Evolutionary conservation across 176 grass and related monocot genomes (phyloP).

Genomic region (Aegilops speltoides): DNA sequence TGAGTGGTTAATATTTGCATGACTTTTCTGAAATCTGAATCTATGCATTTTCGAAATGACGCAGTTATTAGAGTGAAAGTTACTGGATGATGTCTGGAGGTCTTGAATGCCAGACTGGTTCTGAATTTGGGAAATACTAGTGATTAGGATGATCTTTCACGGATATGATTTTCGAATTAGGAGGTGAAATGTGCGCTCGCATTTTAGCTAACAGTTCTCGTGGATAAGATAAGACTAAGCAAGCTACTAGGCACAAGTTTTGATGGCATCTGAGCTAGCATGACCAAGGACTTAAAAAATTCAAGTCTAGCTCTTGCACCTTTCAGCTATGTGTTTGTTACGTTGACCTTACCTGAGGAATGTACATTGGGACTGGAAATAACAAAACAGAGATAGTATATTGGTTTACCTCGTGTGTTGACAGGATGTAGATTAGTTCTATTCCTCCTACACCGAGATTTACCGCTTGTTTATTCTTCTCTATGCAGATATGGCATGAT

Average conservation of each 20-base stretch:
- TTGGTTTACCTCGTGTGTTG: not conserved
- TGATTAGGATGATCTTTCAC: not conserved
- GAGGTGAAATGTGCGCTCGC: not conserved
- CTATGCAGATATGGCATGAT: slow-evolving; percentile 82
- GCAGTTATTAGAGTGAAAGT: not conserved
- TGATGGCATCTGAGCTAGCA: not conserved
- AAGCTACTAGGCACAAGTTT: not conserved
- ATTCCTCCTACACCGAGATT: not conserved
- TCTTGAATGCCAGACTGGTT: not conserved
- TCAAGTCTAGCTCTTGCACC: not conserved
- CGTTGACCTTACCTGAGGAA: not conserved
- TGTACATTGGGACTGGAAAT: not conserved
- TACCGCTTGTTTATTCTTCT: slow-evolving; percentile 16
- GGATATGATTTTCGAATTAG: not conserved
- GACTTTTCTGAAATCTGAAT: not conserved
- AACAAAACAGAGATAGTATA: not conserved
- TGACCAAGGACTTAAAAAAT: not conserved
- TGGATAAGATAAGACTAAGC: not conserved
- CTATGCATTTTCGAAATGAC: not conserved
- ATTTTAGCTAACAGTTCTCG: not conserved
- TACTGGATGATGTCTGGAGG: not conserved
- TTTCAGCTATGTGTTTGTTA: not conserved
- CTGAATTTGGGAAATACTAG: not conserved
- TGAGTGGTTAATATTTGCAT: not conserved
- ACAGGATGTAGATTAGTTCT: not conserved